Conservation (phyloP, 129 eudicot genomes). For the sunflower (Helianthus annuus) region DNA sequence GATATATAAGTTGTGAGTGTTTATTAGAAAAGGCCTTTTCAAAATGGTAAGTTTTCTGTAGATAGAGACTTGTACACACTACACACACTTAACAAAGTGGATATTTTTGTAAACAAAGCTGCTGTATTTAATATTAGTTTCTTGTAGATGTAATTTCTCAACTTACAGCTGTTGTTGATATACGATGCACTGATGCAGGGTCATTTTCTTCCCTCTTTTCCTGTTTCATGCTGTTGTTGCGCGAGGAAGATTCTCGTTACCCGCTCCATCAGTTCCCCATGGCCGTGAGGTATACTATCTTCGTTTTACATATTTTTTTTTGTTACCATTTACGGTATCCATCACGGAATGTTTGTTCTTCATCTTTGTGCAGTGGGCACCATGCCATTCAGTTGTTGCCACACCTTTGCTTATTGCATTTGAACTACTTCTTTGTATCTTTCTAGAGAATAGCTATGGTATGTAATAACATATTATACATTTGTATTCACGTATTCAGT, state of each 20-base stretch:
- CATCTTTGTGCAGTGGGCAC: conserved; percentile 76
- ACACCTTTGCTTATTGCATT: conserved; percentile 87
- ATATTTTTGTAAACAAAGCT: conserved; percentile 4
- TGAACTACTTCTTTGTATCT: conserved; percentile 87
- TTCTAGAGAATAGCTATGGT: conserved; percentile 73
- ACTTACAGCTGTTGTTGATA: background rate
- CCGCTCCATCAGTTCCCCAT: conserved; percentile 97
- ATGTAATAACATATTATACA: conserved; percentile 33
- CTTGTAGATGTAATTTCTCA: background rate
- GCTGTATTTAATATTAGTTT: conserved; percentile 6
- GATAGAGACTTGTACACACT: background rate
- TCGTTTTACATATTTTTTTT: conserved; percentile 13
- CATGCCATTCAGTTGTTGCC: conserved; percentile 93
- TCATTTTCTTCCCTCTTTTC: conserved; percentile 77
- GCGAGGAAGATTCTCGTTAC: conserved; percentile 90
- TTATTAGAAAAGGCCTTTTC: background rate
- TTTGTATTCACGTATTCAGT: background rate
- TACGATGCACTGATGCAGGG: conserved; percentile 45
- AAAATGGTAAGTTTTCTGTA: conserved; percentile 1
- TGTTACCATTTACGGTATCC: background rate
- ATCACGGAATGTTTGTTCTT: background rate
- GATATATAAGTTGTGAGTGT: conserved; percentile 9
- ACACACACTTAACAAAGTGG: conserved; percentile 5
- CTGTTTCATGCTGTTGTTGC: conserved; percentile 90
- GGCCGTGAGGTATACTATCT: conserved; percentile 72